Evolutionary conservation across 176 grass and related monocot genomes (phyloP).

Genomic region (Coix lacrymajobi): DNA sequence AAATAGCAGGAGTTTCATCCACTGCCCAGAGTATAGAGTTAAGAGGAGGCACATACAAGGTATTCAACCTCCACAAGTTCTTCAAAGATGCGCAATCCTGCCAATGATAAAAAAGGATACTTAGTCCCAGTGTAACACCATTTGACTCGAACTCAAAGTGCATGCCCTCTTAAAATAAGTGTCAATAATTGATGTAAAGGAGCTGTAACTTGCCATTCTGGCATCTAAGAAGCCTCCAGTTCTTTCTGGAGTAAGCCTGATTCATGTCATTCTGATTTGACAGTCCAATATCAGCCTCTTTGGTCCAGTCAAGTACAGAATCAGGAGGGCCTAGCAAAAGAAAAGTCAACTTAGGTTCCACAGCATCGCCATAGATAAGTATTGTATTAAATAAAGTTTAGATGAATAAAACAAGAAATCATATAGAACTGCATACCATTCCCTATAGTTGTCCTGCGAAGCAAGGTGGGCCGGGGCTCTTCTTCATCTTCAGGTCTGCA

Average conservation of each 20-base stretch:
- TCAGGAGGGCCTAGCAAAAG: slow-evolving; percentile 75
- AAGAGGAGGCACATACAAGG: slow-evolving; percentile 54
- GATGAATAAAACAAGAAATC: not conserved
- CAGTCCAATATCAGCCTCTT: slow-evolving; percentile 62
- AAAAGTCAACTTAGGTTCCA: slow-evolving; percentile 19
- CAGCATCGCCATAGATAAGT: not conserved
- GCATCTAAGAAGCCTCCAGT: slow-evolving; percentile 89
- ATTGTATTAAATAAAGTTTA: slow-evolving; percentile 10
- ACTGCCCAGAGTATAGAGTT: slow-evolving; percentile 6
- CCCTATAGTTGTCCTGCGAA: slow-evolving; percentile 65
- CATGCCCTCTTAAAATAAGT: not conserved
- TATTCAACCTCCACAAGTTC: slow-evolving; percentile 86
- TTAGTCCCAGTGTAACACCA: not conserved
- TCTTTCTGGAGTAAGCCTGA: slow-evolving; percentile 68
- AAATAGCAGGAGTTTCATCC: slow-evolving; percentile 2
- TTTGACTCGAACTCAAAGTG: not conserved
- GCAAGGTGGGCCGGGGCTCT: slow-evolving; percentile 42
- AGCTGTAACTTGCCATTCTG: slow-evolving; percentile 75
- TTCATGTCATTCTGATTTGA: slow-evolving; percentile 51
- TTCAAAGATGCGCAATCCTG: slow-evolving; percentile 96
- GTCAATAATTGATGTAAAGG: not conserved
- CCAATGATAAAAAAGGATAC: slow-evolving; percentile 15
- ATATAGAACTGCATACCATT: slow-evolving; percentile 52
- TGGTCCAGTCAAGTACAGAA: slow-evolving; percentile 82
- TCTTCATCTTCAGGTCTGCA: slow-evolving; percentile 89